A percentile compares a stretch with the other conserved stretches of the same genome.
These are phyloP conservation scores for Ophiostoma angusticollis DNA, from an alignment of 2,329 filamentous ascomycete species.

Conservation along the genomic window DNA sequence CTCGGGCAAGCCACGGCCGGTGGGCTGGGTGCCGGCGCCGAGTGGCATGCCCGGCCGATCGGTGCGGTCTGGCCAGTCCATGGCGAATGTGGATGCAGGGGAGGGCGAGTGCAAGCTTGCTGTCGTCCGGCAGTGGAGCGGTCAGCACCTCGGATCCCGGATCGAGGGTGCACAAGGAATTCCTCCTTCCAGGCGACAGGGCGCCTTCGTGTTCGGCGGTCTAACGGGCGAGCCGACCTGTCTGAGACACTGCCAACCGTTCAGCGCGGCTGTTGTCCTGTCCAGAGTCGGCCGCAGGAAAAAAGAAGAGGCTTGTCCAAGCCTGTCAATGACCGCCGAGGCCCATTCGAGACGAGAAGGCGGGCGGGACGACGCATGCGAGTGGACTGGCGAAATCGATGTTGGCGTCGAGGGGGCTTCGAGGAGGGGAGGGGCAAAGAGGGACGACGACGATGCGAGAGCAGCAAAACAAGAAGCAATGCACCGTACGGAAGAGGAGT, in stretches of 20 bases:
- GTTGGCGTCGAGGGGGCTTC: neutral
- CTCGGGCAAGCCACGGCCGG: conserved; percentile 22
- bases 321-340: conserved; percentile 3
- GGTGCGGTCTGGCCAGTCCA: conserved; percentile 13
- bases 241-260: too few species aligned
- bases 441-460: neutral
- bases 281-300: neutral
- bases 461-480: neutral
- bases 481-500: neutral
- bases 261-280: too few species aligned
- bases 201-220: too few species aligned
- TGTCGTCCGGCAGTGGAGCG: neutral
- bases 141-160: too few species aligned
- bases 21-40: conserved; percentile 8
- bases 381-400: too few species aligned
- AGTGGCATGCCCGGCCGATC: conserved; percentile 11
- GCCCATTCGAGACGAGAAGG: conserved; percentile 7
- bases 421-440: neutral
- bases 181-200: too few species aligned
- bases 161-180: too few species aligned
- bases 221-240: neutral
- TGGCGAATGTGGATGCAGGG: neutral
- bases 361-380: conserved; percentile 5
- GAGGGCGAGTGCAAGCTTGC: neutral
- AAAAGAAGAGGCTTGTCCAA: conserved; percentile 2